Base-by-base conservation (phyloP, 2,329 filamentous ascomycete species). In the Trichophyton simii region DNA sequence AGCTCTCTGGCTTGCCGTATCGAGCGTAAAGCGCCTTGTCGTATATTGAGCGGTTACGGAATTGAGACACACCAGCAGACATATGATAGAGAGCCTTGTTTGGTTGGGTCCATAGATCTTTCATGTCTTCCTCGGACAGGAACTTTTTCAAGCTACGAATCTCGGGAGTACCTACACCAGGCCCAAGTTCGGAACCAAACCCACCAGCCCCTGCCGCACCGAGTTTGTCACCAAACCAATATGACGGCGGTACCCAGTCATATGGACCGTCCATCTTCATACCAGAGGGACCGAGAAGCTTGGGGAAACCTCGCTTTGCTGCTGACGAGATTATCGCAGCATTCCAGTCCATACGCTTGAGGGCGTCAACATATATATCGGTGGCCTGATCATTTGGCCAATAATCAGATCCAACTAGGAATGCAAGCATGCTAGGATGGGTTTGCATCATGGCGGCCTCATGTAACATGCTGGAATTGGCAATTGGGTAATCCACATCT, bases 241-340 rank as follows among this genome's bases (percentile, higher is more conserved):
- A 86, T 64, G 81, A 83, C 0, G 83, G 83, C 0, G 84, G 81
- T 0, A 84, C 82, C 82, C 83, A 87, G 66, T 86, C 84, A 65
- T 87, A 87, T 0, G 84, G 84, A 0, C 84, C 84, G 0, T 81
- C 78, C 83, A 87, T 87, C 67, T 85, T 86, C 79, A 87, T 80
- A 0, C 83, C 83, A 0, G 80, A 79, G 0, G 80, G 79, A 0
- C 80, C 82, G 0, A 86, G 73, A 0, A 74, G 68, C 7, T 76
- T 64, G 0, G 83, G 79, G 60, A 75, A 82, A 1, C 83, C 82
- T 8, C 78, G 75, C 66, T 81, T 80, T 1, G 78, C 77, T 0
- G 83, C 84, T 0, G 83, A 83, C 0, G 81, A 75, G 44, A 86
- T 76, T 44, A 86, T 76, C 0, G 84, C 83, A 1, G 73, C 75